Evolutionary conservation across 2,329 filamentous ascomycete genomes (phyloP).

Genomic region (Huntiella savannae): DNA sequence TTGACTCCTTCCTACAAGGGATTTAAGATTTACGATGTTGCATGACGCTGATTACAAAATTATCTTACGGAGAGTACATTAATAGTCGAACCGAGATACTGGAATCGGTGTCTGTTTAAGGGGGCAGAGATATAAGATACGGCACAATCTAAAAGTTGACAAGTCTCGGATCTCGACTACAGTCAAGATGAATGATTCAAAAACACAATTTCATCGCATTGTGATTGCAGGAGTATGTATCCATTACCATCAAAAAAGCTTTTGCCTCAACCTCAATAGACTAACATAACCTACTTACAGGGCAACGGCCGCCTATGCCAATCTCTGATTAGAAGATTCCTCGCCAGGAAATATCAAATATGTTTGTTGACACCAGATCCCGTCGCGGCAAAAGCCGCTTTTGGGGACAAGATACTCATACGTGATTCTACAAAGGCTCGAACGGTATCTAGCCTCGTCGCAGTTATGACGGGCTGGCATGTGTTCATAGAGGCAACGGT

Average conservation of each 20-base stretch:
- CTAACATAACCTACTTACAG: background rate
- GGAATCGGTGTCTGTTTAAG: background rate
- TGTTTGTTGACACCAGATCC: background rate
- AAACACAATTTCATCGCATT: background rate
- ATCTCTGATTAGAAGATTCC: background rate
- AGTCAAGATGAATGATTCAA: background rate
- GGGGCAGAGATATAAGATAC: background rate
- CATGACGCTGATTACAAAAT: background rate
- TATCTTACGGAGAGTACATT: background rate
- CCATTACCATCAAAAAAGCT: too few species aligned
- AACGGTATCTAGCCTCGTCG: background rate
- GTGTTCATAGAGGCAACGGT: slow-evolving; percentile 1
- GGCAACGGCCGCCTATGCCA: background rate
- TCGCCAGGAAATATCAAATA: background rate
- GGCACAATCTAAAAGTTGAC: background rate
- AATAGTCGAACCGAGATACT: background rate
- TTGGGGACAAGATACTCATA: background rate
- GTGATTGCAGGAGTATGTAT: slow-evolving; percentile 1
- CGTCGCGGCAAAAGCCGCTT: background rate
- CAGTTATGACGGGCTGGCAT: background rate
- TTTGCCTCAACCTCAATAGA: background rate
- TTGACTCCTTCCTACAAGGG: too few species aligned
- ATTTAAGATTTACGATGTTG: too few species aligned
- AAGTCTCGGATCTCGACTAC: background rate
- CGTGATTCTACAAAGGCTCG: slow-evolving; percentile 1